Conservation (phyloP, 768 basidiomycete genomes). For the Kwoniella botswanensis region DNA sequence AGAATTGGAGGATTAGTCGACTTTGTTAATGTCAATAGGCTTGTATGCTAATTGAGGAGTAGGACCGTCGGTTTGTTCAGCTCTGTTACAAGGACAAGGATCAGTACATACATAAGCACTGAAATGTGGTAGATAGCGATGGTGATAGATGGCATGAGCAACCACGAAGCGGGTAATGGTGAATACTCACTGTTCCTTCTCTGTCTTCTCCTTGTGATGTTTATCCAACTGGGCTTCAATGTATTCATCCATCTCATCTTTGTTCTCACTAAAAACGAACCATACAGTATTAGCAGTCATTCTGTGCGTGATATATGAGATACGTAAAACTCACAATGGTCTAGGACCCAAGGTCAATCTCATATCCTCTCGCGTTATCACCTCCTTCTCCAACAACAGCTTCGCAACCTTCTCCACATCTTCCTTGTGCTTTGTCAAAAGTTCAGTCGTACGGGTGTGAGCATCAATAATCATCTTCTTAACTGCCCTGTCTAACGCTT, state of each 20-base stretch:
- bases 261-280: slow-evolving; percentile 61
- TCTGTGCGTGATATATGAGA: too few species aligned
- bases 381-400: slow-evolving; percentile 89
- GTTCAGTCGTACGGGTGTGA: slow-evolving; percentile 77
- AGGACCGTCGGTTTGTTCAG: slow-evolving; percentile 11
- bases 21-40: slow-evolving; percentile 20
- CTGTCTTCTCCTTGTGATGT: slow-evolving; percentile 33
- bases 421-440: slow-evolving; percentile 78
- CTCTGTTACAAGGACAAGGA: background rate
- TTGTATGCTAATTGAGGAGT: slow-evolving; percentile 23
- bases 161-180: too few species aligned
- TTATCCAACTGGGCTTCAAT: slow-evolving; percentile 65
- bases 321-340: slow-evolving; percentile 41
- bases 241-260: slow-evolving; percentile 97
- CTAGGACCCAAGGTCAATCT: slow-evolving; percentile 42
- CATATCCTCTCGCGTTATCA: slow-evolving; percentile 79
- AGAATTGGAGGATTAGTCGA: background rate
- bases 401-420: slow-evolving; percentile 94
- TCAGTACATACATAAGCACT: too few species aligned
- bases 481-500: slow-evolving; percentile 81
- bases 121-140: too few species aligned
- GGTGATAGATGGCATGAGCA: too few species aligned
- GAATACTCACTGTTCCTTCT: slow-evolving; percentile 16
- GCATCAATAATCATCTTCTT: slow-evolving; percentile 93
- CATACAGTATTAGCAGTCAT: too few species aligned